Percentiles rank a stretch among this genome's conserved stretches.
These are phyloP conservation scores for Nakazawaea anatomiae DNA, from an alignment of 805 yeast species.

Conservation along the genomic window DNA sequence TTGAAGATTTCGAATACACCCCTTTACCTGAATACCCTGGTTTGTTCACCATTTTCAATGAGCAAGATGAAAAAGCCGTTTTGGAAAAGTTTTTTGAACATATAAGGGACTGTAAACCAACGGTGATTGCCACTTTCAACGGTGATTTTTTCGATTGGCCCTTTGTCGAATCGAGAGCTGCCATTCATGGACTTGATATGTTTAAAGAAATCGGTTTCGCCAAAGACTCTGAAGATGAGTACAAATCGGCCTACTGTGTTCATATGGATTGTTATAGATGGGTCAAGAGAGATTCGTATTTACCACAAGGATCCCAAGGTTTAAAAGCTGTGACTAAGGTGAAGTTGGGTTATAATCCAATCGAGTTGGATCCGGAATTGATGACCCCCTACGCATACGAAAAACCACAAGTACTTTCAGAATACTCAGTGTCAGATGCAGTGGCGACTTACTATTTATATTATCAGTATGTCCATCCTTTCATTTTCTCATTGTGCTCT, in stretches of 20 bases:
- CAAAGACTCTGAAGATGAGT: conserved; percentile 83
- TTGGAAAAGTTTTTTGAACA: conserved; percentile 82
- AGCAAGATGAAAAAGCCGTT: conserved; percentile 72
- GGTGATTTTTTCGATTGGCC: conserved; percentile 99
- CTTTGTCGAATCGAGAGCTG: conserved; percentile 84
- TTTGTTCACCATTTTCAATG: conserved; percentile 82
- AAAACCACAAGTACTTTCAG: conserved; percentile 86
- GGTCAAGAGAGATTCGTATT: conserved; percentile 96
- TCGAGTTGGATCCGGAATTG: conserved; percentile 93
- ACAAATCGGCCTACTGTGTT: conserved; percentile 84
- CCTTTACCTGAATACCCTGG: conserved; percentile 97
- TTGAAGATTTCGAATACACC: conserved; percentile 94
- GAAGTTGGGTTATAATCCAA: conserved; percentile 92
- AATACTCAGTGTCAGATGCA: conserved; percentile 98
- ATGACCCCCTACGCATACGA: conserved; percentile 98
- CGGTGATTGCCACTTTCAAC: conserved; percentile 96
- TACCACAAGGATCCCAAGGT: conserved; percentile 99
- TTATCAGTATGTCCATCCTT: conserved; percentile 96
- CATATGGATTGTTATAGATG: conserved; percentile 98
- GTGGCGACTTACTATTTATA: conserved; percentile 96
- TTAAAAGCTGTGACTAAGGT: conserved; percentile 95
- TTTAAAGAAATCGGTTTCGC: conserved; percentile 92
- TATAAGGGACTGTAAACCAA: conserved; percentile 80
- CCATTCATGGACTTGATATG: conserved; percentile 81
- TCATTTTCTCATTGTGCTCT: conserved; percentile 90